Base-by-base conservation (phyloP, 1,284 basidiomycete genomes). In the Sporisorium sorghi region DNA sequence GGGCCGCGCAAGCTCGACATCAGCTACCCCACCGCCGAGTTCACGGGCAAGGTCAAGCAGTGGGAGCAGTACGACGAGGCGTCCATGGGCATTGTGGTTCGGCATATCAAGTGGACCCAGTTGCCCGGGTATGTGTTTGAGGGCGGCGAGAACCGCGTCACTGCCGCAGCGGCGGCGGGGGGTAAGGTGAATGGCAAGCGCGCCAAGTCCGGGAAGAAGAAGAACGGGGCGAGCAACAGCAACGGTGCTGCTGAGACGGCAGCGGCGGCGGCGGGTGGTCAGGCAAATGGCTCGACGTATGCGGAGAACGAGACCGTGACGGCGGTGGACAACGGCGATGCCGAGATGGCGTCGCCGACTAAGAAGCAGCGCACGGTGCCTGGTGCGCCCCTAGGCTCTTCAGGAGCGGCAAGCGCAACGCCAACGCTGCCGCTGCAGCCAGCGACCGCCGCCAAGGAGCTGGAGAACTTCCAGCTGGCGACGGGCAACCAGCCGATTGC, bases 41-140 rank as follows among this genome's bases (percentile, higher is more conserved):
- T 99, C 84, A 93, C 91, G n/a, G 92, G 94, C 80, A 89, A 93
- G 60, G 94, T 96, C 80, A 97, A 96, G 85, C 87, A 90, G 86
- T 99, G 97, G 95, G 96, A 98, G 81, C 92, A 92, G 85, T 99
- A 92, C 81, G 93, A 97, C 69, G 92, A 94, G 80, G 87, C 90
- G 19, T 90, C 90, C 51, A 99, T 99, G 96, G 93, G 94, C 24
- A 93, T 99, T 69, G 89, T 93, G 49, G 91, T 99, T 21, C 90
- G 94, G 55, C 92, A 98, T 84, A 94, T 97, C 81, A 97, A 91
- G 87, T 91, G 90, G 94, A 95, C 90, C 52, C 86, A 87, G 10
- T 86, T 94, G 56, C 93, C 93, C 14, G 92, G 93, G 73, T 89
- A 91, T 73, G 91, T 93, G 33, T 94, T 85, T 78, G 93, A 92